A percentile compares a stretch with the other conserved stretches of the same genome.
These are phyloP conservation scores for Royoungia palumana DNA, from an alignment of 768 basidiomycete species.

Conservation along the genomic window DNA sequence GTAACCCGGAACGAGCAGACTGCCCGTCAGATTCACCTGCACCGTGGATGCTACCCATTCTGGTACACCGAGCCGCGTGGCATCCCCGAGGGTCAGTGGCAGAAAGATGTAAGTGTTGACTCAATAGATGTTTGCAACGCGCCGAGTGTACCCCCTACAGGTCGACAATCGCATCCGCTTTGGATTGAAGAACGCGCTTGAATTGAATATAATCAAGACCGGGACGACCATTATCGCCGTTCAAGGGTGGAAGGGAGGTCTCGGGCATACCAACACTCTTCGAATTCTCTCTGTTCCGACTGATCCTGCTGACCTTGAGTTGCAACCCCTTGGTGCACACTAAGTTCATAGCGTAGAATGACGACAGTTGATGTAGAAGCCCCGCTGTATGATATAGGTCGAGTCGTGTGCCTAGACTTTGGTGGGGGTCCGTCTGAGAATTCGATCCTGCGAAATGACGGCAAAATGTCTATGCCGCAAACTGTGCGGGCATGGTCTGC, in stretches of 20 bases:
- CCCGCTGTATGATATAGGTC: conserved; percentile 8
- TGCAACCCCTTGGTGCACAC: conserved; percentile 53
- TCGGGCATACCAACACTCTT: conserved; percentile 92
- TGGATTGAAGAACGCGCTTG: conserved; percentile 80
- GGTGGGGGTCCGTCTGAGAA: too few species aligned
- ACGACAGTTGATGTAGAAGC: conserved; percentile 8
- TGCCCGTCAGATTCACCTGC: conserved; percentile 92
- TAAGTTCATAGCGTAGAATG: conserved; percentile 12
- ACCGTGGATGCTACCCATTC: conserved; percentile 96
- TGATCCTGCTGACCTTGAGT: conserved; percentile 71
- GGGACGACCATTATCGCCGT: conserved; percentile 91
- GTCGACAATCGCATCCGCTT: conserved; percentile 89
- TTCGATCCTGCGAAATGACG: too few species aligned
- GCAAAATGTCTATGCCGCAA: too few species aligned
- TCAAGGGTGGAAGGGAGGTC: conserved; percentile 99
- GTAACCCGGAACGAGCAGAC: conserved; percentile 97
- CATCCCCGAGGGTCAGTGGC: conserved; percentile 87
- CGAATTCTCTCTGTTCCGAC: conserved; percentile 83
- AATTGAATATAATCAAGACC: conserved; percentile 81
- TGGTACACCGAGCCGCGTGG: conserved; percentile 96
- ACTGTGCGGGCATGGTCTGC: neutral
- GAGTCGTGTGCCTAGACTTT: neutral
- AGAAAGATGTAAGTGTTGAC: conserved; percentile 74
- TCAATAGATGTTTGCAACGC: neutral
- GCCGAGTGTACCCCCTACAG: conserved; percentile 34